Base-by-base conservation (phyloP, 208 protist species). In the Leishmania amazonensis region DNA sequence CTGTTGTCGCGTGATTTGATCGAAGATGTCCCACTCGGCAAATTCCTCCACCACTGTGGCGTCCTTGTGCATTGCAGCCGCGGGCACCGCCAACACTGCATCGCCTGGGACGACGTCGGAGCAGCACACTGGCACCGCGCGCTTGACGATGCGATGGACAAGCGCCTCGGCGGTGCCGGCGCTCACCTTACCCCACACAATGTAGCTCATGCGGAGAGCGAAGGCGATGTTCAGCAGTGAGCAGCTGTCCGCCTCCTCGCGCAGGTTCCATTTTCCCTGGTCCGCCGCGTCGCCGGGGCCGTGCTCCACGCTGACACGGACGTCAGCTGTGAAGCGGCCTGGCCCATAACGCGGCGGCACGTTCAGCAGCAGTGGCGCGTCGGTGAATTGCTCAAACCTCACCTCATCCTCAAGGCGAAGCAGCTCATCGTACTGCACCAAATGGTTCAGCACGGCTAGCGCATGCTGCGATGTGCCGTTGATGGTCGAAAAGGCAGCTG, bases 281-380 rank as follows among this genome's bases (percentile, higher is more conserved):
- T 81, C 76, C 40, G 38, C 78, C 21, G 81, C 78, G 45, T 73
- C 40, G 75, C 58, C 76, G 31, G 68, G n/a, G 53, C 47, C 68
- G 0, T 3, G 49, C n/a, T 21, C 35, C 38, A 58, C n/a, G 64
- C 47, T 64, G 57, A 35, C 47, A 57, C 78, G 58, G 3, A 15
- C 79, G 65, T 57, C 71, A 13, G 54, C 78, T 67, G 11, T 74
- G 42, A 6, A 80, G 62, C 54, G 24, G 3, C 11, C 31, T 54
- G 13, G 4, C 49, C 17, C 62, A 24, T 58, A 1, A 24, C 45
- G 53, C 35, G 76, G 62, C 28, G 54, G 76, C 57, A 82, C 73
- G 85, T 94, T 93, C 38, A 97, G 81, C 76, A 92, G 86, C 75
- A 96, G 86, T 19, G 90, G 89, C 7, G 90, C 94, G 81, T 95